Conservation (phyloP, 2,329 filamentous ascomycete species). For the Beauveria brongniartii region DNA sequence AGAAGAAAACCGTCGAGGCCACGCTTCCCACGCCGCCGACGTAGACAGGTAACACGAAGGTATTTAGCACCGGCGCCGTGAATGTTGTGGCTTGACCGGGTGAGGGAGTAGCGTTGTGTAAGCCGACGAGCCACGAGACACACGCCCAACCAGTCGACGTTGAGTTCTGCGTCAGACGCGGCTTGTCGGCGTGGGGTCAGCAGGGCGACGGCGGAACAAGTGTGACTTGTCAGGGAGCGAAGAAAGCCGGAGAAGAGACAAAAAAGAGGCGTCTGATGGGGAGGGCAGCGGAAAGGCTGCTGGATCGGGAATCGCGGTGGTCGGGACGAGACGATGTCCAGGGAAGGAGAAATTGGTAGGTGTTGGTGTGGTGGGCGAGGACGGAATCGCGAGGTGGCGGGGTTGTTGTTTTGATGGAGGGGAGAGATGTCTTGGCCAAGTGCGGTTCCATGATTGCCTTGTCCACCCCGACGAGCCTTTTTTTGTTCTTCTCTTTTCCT, state of each 20-base stretch:
- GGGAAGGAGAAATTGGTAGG: neutral
- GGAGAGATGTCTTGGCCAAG: neutral
- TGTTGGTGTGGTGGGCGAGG: neutral
- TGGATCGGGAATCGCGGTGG: neutral
- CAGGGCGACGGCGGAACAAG: neutral
- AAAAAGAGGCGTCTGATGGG: neutral
- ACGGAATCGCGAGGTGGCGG: neutral
- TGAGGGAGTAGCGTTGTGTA: neutral
- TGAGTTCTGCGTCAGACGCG: neutral
- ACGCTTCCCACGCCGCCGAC: neutral
- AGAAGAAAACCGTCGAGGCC: neutral
- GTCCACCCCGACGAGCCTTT: neutral
- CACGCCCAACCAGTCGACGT: neutral
- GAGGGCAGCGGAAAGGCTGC: neutral
- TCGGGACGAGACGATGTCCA: neutral
- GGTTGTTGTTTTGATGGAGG: neutral
- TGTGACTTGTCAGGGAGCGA: neutral
- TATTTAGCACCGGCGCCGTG: neutral
- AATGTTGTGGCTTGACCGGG: neutral
- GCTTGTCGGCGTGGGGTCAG: constrained; percentile 10
- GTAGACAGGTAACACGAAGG: neutral
- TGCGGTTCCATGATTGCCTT: neutral
- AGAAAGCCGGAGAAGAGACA: neutral
- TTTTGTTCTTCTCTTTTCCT: neutral
- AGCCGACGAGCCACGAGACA: constrained; percentile 4